A percentile compares a stretch with the other conserved stretches of the same genome.
Conservation (phyloP, 2,329 filamentous ascomycete genomes). For the Diplodia scrobiculata region DNA sequence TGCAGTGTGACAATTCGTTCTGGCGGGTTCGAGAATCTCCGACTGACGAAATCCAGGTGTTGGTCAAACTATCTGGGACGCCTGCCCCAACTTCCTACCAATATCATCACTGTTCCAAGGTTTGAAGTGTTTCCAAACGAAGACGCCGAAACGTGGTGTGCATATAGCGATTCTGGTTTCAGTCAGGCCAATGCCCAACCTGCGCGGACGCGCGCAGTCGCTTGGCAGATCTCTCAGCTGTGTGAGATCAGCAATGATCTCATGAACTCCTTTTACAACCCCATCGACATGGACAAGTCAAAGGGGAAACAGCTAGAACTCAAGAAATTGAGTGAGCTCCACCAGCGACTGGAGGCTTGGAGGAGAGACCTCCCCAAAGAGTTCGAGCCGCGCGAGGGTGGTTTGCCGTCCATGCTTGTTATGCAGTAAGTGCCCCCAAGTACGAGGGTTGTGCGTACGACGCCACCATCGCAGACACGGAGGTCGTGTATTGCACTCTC, state of each 20-base stretch:
- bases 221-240: conserved; percentile 76
- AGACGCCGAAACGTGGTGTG: conserved; percentile 81
- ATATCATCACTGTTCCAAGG: conserved; percentile 80
- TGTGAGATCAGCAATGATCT: conserved; percentile 95
- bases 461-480: too few relatives aligned
- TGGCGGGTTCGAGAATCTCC: neutral
- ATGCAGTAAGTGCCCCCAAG: conserved; percentile 72
- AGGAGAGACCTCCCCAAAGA: conserved; percentile 79
- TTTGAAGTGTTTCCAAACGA: conserved; percentile 89
- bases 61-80: conserved; percentile 97
- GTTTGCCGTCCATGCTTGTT: conserved; percentile 77
- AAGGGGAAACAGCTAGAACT: conserved; percentile 79
- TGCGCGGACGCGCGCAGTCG: conserved; percentile 77
- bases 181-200: conserved; percentile 74
- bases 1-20: neutral
- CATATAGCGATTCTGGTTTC: conserved; percentile 82
- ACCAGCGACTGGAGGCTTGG: conserved; percentile 88
- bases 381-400: conserved; percentile 84
- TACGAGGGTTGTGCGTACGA: neutral
- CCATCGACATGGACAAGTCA: conserved; percentile 61
- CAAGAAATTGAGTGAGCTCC: conserved; percentile 89
- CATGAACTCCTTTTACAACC: conserved; percentile 87
- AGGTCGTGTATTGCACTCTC: neutral
- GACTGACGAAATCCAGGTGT: conserved; percentile 55
- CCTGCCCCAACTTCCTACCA: conserved; percentile 79